Evolutionary conservation across 116 monocot genomes (phyloP), one percentile per base, ranked within the genome.

Genomic region (Trichopus zeylanicus): DNA sequence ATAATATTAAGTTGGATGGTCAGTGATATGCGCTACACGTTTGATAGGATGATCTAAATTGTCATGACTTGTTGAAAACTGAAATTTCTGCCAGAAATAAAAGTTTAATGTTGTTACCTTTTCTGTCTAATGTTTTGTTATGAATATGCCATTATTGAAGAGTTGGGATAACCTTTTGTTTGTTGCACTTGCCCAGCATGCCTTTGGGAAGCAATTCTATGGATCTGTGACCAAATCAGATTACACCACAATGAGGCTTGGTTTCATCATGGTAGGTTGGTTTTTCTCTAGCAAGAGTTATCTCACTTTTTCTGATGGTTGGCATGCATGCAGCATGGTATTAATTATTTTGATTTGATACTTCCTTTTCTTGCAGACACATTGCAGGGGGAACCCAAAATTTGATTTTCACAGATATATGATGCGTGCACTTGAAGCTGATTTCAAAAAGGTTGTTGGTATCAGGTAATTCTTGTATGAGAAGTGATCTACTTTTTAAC

Each of bases 401-500:
- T 92, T 92, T 60, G 74, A 92, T 63, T 92, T 92, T 52, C 74
- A 81, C 63, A 75, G 74, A 35, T 92, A 92, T 39, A 92, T 92
- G 92, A 65, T 84, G n/a, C 76, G 81, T 57, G 75, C 75, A 23
- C 84, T 92, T 22, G 92, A 87, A 81, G 64, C 80, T 28, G 87
- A 92, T 67, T 92, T 87, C 59, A 87, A 84, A 68, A 84, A 78
- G 74, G 84, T 92, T 64, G 84, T 92, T 30, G 83, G 82, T 49
- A 83, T 92, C 68, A 92, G 86, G 91, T 86, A 71, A 26, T n/a
- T 47, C 19, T 33, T 54, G 23, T 56, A 13, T 42, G 42, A 42
- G n/a, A n/a, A 42, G n/a, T n/a, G n/a, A n/a, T n/a, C n/a, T n/a
- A n/a, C n/a, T n/a, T n/a, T n/a, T n/a, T n/a, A n/a, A n/a, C n/a